These are phyloP conservation scores for Lactarius evosmus DNA, from an alignment of 768 basidiomycete genomes.

Conservation along the genomic window DNA sequence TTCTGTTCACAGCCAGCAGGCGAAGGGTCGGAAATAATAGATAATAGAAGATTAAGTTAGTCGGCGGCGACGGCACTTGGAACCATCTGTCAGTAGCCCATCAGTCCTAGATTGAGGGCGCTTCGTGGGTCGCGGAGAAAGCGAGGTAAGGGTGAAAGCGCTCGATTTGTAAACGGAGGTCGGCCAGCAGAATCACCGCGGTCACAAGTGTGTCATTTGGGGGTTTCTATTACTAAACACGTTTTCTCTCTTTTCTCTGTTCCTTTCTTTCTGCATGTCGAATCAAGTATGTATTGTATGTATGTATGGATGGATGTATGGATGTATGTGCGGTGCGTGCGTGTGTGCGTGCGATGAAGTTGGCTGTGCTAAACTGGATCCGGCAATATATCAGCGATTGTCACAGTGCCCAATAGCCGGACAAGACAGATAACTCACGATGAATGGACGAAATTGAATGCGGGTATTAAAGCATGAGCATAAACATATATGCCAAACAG, in stretches of 20 bases:
- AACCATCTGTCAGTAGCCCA: constrained; percentile 1
- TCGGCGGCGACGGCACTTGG: background rate
- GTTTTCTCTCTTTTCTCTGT: constrained; percentile 1
- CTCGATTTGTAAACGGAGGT: constrained; percentile 10
- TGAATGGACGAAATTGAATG: constrained; percentile 13
- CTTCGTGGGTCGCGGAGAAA: constrained; percentile 13
- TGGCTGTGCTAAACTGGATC: constrained; percentile 16
- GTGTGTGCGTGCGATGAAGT: constrained; percentile 7
- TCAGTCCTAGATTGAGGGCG: constrained; percentile 1
- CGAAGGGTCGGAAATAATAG: constrained; percentile 18
- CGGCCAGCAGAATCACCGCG: constrained; percentile 9
- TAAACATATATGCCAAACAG: constrained; percentile 8
- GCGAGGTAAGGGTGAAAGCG: constrained; percentile 3
- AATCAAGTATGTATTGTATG: constrained; percentile 18
- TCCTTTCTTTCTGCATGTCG: constrained; percentile 16
- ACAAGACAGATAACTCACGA: constrained; percentile 17
- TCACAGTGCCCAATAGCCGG: background rate
- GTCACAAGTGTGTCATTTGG: constrained; percentile 18
- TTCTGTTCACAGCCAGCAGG: constrained; percentile 15
- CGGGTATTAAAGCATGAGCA: constrained; percentile 8
- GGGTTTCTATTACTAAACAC: constrained; percentile 26
- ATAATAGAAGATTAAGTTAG: background rate
- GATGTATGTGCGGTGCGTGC: background rate
- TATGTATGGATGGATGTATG: constrained; percentile 21
- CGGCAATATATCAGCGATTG: constrained; percentile 3